phyloP scores from a whole-genome alignment of 2,329 filamentous ascomycete genomes.

The Claviceps purpurea region DNA sequence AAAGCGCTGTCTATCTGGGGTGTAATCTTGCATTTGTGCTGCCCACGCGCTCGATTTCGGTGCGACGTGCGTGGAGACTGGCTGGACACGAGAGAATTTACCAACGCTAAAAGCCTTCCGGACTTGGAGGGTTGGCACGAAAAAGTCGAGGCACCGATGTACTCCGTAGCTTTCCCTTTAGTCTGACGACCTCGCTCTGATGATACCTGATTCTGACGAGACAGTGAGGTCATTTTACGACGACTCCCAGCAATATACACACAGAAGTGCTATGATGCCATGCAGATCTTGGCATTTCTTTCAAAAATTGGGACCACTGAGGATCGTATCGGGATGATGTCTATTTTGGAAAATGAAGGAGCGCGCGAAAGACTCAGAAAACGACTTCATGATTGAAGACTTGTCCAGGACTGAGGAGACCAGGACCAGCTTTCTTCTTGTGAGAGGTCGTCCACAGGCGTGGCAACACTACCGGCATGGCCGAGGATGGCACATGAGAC shows the following conservation, averaged over 20 bases:
- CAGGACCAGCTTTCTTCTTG: neutral
- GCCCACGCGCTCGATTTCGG: neutral
- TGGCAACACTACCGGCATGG: neutral
- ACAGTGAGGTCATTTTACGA: neutral
- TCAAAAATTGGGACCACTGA: neutral
- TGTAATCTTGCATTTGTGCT: neutral
- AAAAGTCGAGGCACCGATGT: neutral
- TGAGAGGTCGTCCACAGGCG: no score
- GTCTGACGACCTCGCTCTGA: no score
- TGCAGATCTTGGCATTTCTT: neutral
- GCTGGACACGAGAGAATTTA: neutral
- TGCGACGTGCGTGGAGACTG: neutral
- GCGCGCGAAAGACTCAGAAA: no score
- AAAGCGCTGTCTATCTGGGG: neutral
- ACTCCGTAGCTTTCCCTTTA: neutral
- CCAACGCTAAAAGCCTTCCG: neutral
- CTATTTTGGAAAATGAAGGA: neutral
- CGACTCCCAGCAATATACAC: no score
- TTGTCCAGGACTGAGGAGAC: neutral
- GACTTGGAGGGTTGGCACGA: neutral
- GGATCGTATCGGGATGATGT: neutral
- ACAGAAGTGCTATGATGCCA: neutral
- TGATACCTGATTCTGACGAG: neutral
- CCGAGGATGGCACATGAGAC: conserved; percentile 2
- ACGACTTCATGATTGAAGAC: neutral